Base-by-base conservation (phyloP, 345 rosid species). In the Luvunga scandens region DNA sequence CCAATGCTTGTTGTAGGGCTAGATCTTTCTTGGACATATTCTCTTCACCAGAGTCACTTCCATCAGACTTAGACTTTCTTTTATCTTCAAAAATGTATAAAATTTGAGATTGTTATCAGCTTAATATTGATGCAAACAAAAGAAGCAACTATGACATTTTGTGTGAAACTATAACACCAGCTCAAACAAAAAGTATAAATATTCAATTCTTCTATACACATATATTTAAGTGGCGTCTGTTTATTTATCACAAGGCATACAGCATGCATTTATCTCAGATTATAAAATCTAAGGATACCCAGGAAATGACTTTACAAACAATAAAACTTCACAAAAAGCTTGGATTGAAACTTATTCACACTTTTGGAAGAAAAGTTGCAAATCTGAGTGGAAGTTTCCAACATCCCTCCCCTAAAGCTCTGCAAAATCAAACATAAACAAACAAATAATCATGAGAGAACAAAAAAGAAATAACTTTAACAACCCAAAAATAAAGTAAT, bases 1-100 rank as follows among this genome's bases (percentile, higher is more conserved):
- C 98, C 77, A 97, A 75, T 27, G 98, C 99, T 69, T 90, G 94
- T 69, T 97, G 89, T 22, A 97, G 81, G 22, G 98, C 98, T 82
- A 94, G 69, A 74, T 94, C 98, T 83, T 91, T 97, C 84, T 90
- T 88, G 4, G 98, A 87, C 96, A 91, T 31, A 75, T 85, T 89
- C 66, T 94, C 99, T 9, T 85, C 98, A 55, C 80, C 56, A 6
- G 93, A 90, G 36, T 90, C 97, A 36, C 93, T 90, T 79, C 88
- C 91, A 75, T 94, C 94, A 3, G 93, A 89, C 85, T 94, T 93
- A 9, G 90, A 83, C 77, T 80, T 93, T 86, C 72, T 91, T 76
- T 75, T 91, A 83, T 88, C 99, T 94, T 88, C 16, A 45, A 73
- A 80, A 60, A 81, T 28, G 30, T 13, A 59, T 30, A 64, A 24